Evolutionary conservation across 176 grass and related monocot genomes (phyloP).

Genomic region (Triticum turgidum): DNA sequence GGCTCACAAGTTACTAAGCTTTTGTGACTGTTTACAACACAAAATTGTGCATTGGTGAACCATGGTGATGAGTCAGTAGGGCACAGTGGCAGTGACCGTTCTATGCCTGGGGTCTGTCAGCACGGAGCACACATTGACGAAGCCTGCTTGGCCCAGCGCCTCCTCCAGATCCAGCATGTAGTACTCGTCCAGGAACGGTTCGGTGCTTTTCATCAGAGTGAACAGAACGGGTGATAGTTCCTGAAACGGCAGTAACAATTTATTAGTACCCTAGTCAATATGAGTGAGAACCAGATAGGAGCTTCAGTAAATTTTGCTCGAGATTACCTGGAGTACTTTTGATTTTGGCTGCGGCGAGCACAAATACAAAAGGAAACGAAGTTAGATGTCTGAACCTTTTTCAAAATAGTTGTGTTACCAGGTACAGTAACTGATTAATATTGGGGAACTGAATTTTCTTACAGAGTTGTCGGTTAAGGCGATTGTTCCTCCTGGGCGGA

Average conservation of each 20-base stretch:
- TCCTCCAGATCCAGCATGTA: conserved; percentile 82
- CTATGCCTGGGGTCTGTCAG: conserved; percentile 79
- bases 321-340: conserved; percentile 78
- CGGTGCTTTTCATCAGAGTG: conserved; percentile 83
- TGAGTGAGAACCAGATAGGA: background rate
- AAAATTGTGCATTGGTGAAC: background rate
- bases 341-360: conserved; percentile 60
- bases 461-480: conserved; percentile 86
- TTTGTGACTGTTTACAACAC: background rate
- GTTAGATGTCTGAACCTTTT: background rate
- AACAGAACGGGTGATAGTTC: conserved; percentile 80
- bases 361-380: conserved; percentile 29
- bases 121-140: conserved; percentile 59
- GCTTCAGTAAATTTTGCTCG: background rate
- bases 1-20: background rate
- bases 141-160: conserved; percentile 49
- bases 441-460: conserved; percentile 18
- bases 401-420: background rate
- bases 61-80: conserved; percentile 16
- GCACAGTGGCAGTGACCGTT: conserved; percentile 83
- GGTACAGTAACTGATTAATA: background rate
- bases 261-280: background rate
- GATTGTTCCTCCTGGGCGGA: conserved; percentile 69
- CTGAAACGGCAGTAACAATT: conserved; percentile 20
- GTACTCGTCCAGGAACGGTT: conserved; percentile 87